Evolutionary conservation across 2,329 filamentous ascomycete genomes (phyloP).

Genomic region (Ceratocystis ficicola): DNA sequence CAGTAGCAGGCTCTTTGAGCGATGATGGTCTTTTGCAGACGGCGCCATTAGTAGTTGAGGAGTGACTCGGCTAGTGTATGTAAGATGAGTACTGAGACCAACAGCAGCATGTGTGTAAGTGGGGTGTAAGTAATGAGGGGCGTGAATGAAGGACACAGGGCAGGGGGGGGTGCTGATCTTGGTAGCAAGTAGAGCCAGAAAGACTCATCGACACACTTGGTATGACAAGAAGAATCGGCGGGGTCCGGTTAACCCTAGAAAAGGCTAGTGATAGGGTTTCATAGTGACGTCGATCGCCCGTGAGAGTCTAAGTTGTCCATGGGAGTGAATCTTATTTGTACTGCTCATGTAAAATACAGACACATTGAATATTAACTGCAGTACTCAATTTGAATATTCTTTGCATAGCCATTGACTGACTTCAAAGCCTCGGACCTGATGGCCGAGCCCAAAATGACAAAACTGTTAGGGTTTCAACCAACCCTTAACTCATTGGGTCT

Average conservation of each 20-base stretch:
- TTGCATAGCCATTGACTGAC: too few relatives aligned
- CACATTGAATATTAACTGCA: too few relatives aligned
- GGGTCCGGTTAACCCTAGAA: background rate
- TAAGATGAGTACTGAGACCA: background rate
- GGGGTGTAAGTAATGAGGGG: background rate
- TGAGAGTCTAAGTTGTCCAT: too few relatives aligned
- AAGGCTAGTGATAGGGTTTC: background rate
- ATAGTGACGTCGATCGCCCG: background rate
- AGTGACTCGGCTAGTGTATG: too few relatives aligned
- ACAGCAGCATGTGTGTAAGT: background rate
- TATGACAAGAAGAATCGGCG: background rate
- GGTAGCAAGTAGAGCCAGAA: background rate
- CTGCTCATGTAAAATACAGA: too few relatives aligned
- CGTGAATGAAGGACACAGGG: background rate
- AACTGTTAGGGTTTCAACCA: background rate
- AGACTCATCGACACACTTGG: background rate
- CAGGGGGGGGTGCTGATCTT: background rate
- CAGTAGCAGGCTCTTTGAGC: slow-evolving; percentile 73
- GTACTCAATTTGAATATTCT: too few relatives aligned
- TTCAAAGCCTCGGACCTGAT: background rate
- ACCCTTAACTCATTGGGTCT: background rate
- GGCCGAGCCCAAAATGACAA: background rate
- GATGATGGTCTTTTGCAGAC: slow-evolving; percentile 50
- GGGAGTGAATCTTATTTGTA: too few relatives aligned
- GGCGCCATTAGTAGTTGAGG: slow-evolving; percentile 38